Evolutionary conservation across 2,329 filamentous ascomycete species (phyloP).

Genomic region (Decorospora gaudefroyi): DNA sequence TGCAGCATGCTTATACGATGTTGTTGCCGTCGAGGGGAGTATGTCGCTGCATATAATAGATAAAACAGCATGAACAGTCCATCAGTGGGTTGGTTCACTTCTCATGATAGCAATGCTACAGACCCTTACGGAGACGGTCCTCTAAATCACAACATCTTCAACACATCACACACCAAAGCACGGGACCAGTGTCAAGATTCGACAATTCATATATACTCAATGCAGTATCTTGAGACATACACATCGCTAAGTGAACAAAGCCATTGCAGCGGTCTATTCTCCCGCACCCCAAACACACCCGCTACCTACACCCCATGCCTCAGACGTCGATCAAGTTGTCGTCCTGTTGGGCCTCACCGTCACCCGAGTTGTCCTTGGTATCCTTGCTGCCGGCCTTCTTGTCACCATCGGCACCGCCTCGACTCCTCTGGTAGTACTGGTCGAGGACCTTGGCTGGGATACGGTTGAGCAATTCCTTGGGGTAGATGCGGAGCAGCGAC

Average conservation of each 20-base stretch:
- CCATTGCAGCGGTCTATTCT: slow-evolving; percentile 9
- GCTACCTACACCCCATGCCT: slow-evolving; percentile 4
- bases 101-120: background rate
- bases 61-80: no score
- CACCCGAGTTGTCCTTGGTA: slow-evolving; percentile 51
- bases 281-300: slow-evolving; percentile 7
- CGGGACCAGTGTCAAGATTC: background rate
- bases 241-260: slow-evolving; percentile 19
- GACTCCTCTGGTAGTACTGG: slow-evolving; percentile 55
- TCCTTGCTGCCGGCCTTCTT: slow-evolving; percentile 48
- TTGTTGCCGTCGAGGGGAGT: no score
- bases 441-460: slow-evolving; percentile 60
- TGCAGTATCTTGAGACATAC: slow-evolving; percentile 20
- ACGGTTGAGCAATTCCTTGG: slow-evolving; percentile 96
- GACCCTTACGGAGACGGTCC: no score
- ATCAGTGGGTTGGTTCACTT: no score
- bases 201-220: slow-evolving; percentile 29
- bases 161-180: background rate
- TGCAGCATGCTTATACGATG: no score
- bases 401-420: slow-evolving; percentile 43
- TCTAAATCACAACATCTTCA: background rate
- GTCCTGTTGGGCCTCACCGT: slow-evolving; percentile 40
- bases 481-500: slow-evolving; percentile 95
- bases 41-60: no score
- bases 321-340: slow-evolving; percentile 50